Evolutionary conservation across 2,329 filamentous ascomycete genomes (phyloP).

Genomic region (Graphilbum ipis-grandicollis): DNA sequence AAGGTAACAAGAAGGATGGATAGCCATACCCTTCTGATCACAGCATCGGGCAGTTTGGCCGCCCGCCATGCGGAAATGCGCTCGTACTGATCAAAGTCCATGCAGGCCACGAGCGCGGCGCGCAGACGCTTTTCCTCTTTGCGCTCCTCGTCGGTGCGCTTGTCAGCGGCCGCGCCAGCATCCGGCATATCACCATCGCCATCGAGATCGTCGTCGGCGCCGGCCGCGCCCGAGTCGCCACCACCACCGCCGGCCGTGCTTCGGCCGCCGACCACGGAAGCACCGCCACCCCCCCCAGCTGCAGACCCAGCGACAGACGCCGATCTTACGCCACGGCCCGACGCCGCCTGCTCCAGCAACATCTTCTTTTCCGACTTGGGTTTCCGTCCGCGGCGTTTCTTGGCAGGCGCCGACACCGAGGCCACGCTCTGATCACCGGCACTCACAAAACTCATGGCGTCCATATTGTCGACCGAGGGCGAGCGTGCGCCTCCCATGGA

Average conservation of each 20-base stretch:
- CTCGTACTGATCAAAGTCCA: conserved; percentile 49
- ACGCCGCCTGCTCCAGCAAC: conserved; percentile 22
- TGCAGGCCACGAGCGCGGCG: conserved; percentile 44
- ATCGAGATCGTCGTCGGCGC: conserved; percentile 33
- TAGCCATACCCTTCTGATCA: conserved; percentile 51
- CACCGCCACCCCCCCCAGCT: conserved; percentile 17
- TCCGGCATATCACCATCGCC: conserved; percentile 15
- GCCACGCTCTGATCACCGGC: conserved; percentile 29
- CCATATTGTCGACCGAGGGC: conserved; percentile 49
- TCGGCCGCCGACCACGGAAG: conserved; percentile 10
- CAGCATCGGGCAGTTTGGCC: conserved; percentile 48
- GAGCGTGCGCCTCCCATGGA: too few relatives aligned
- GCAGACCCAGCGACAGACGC: conserved; percentile 25
- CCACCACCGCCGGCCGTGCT: conserved; percentile 16
- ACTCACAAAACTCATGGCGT: conserved; percentile 40
- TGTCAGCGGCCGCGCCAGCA: conserved; percentile 14
- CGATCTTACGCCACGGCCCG: conserved; percentile 24
- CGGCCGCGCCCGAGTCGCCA: conserved; percentile 10
- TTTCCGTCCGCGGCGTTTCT: conserved; percentile 46
- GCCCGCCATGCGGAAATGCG: conserved; percentile 56
- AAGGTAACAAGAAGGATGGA: too few relatives aligned
- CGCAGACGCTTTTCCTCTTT: conserved; percentile 47
- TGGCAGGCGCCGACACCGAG: conserved; percentile 13
- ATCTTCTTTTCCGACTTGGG: conserved; percentile 38
- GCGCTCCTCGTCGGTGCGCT: conserved; percentile 31